These are phyloP conservation scores for Aschersonia sp. DNA, from an alignment of 2,329 filamentous ascomycete genomes.

Conservation along the genomic window DNA sequence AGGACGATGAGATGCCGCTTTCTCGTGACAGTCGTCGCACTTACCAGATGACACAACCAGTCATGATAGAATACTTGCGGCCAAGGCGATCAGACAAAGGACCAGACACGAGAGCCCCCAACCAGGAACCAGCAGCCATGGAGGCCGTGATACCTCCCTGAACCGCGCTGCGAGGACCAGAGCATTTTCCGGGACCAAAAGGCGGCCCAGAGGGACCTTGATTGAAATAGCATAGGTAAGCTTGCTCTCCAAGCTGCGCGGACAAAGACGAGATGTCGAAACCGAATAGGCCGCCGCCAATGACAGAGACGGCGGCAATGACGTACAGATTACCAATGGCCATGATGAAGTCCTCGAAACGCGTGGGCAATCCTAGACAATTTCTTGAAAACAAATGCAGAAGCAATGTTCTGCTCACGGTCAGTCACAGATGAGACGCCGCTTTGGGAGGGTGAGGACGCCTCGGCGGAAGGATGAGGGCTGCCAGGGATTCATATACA, in stretches of 20 bases:
- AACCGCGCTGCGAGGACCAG: conserved; percentile 21
- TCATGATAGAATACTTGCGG: conserved; percentile 34
- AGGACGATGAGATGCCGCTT: background rate
- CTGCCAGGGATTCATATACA: too few species aligned
- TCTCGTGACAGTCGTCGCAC: conserved; percentile 6
- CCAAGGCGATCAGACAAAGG: conserved; percentile 33
- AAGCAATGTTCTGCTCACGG: too few species aligned
- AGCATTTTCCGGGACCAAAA: conserved; percentile 14
- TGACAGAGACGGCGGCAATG: conserved; percentile 19
- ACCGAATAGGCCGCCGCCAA: conserved; percentile 36
- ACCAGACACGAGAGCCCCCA: conserved; percentile 32
- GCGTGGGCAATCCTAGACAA: background rate
- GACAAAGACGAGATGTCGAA: conserved; percentile 54
- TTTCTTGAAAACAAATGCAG: too few species aligned
- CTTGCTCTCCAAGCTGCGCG: conserved; percentile 22
- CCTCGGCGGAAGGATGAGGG: too few species aligned
- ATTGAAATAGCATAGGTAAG: conserved; percentile 24
- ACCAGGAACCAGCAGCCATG: conserved; percentile 35
- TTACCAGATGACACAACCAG: conserved; percentile 35
- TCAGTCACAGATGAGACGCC: too few species aligned
- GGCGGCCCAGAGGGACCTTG: conserved; percentile 18
- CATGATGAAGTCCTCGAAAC: conserved; percentile 9
- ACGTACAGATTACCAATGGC: conserved; percentile 19
- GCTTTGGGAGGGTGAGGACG: too few species aligned
- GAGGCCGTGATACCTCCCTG: conserved; percentile 38